Percentiles rank a stretch among this genome's conserved stretches.
phyloP scores from a whole-genome alignment of 2,329 filamentous ascomycete species.

The Clarireedia sp. region DNA sequence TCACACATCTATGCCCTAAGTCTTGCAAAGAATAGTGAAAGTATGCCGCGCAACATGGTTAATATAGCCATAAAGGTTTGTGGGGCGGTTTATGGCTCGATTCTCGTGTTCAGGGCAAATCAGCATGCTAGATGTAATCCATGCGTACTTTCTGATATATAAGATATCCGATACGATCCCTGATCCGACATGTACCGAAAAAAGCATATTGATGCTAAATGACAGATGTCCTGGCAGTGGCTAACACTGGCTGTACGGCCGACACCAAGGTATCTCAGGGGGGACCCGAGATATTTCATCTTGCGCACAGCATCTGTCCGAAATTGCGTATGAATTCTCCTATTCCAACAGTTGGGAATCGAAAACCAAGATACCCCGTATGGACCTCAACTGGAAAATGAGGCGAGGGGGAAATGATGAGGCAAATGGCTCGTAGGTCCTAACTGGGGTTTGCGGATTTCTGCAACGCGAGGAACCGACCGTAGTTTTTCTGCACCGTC shows the following conservation, averaged over 20 bases:
- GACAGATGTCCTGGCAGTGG: not conserved
- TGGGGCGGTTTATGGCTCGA: not conserved
- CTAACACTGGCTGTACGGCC: not conserved
- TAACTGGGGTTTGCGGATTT: not conserved
- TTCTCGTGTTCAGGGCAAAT: not conserved
- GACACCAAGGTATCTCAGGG: not conserved
- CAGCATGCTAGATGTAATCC: not conserved
- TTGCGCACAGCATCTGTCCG: constrained; percentile 2
- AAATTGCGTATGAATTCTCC: not conserved
- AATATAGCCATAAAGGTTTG: not conserved
- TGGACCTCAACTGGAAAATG: not conserved
- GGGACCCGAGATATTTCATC: not conserved
- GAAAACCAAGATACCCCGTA: not conserved
- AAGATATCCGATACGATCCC: not conserved
- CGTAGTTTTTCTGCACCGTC: too few species aligned
- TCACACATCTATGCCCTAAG: not conserved
- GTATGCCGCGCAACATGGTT: not conserved
- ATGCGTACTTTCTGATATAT: not conserved
- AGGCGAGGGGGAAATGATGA: constrained; percentile 2
- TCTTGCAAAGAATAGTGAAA: not conserved
- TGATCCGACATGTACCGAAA: not conserved
- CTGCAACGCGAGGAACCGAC: not conserved
- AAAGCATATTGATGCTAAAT: not conserved
- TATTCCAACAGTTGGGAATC: constrained; percentile 3
- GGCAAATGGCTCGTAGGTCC: not conserved